Base-by-base conservation (phyloP, 2,329 filamentous ascomycete genomes). In the Botrytis fragariae region DNA sequence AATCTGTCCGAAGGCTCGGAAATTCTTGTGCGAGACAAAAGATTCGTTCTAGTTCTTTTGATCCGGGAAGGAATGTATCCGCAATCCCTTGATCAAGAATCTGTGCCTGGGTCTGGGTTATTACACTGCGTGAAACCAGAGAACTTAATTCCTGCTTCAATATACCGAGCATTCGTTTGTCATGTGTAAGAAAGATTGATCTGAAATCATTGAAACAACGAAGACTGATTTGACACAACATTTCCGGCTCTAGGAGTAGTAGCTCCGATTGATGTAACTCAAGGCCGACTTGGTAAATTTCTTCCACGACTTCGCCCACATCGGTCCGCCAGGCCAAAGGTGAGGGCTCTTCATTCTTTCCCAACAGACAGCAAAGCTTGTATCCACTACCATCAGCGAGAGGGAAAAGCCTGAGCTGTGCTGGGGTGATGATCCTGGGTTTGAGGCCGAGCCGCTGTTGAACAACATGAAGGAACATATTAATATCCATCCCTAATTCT, bases 101-200 rank as follows among this genome's bases (percentile, higher is more conserved):
- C 8, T 51, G 22, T 51, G 64, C 64, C 12, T 67, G 64, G 5
- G 44, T 25, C 18, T 29, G 10, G 37, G 64, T 67, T 1, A 67
- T 67, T 20, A 67, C 64, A 3, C 44, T 16, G 4, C 64, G 44
- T 16, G 64, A 10, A n/a, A 79, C 76, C 14, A 82, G 51, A 20
- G 75, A 80, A 44, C 77, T 32, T 20, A 76, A 54, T n/a, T 80
- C 73, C 70, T 83, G 74, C n/a, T 77, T 71, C 39, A 82, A 75
- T 51, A 84, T 75, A 7, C 82, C 79, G 5, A 82, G 74, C 76
- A 82, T 80, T 45, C 81, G 51, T 74, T 75, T 82, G 57, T 82
- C 81, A 57, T 82, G 81, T 4, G 78, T 77, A 2, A 82, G 75
- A 10, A 80, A 73, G 0, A 81, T 75, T 12, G 76, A 78, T n/a